Conservation (phyloP, 129 eudicot genomes). For the Tagetes erecta region DNA sequence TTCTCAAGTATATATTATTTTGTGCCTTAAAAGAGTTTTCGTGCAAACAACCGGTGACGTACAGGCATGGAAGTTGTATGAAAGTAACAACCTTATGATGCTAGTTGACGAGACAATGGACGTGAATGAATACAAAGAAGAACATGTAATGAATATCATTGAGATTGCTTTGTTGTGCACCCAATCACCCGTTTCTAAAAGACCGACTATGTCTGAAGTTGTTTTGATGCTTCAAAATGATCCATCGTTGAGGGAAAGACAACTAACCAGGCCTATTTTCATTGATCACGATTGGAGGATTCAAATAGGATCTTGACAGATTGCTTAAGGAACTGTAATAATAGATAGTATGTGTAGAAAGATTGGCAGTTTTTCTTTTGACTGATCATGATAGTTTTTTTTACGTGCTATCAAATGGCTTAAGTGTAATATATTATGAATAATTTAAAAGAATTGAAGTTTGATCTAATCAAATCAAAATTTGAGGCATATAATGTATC, state of each 20-base stretch:
- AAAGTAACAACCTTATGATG: background rate
- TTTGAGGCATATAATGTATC: too few species aligned
- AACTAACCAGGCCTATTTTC: slow-evolving; percentile 2
- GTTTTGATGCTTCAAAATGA: background rate
- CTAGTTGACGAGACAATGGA: background rate
- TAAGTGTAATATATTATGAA: too few species aligned
- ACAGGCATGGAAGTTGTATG: slow-evolving; percentile 12
- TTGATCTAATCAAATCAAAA: too few species aligned
- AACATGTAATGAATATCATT: background rate
- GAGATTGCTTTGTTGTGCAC: slow-evolving; percentile 16
- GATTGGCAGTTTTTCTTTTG: too few species aligned
- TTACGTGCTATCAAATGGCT: too few species aligned
- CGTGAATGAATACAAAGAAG: background rate
- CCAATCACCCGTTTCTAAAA: slow-evolving; percentile 1
- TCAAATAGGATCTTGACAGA: background rate
- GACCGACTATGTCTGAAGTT: slow-evolving; percentile 9
- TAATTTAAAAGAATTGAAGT: too few species aligned
- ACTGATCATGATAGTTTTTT: too few species aligned
- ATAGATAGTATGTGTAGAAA: too few species aligned
- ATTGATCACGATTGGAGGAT: background rate
- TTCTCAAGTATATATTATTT: too few species aligned
- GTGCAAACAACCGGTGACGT: background rate
- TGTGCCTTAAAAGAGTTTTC: background rate
- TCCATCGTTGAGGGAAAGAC: background rate
- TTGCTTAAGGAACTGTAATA: too few species aligned